Conservation (phyloP, 2,329 filamentous ascomycete genomes). For the Apiospora pterosperma region DNA sequence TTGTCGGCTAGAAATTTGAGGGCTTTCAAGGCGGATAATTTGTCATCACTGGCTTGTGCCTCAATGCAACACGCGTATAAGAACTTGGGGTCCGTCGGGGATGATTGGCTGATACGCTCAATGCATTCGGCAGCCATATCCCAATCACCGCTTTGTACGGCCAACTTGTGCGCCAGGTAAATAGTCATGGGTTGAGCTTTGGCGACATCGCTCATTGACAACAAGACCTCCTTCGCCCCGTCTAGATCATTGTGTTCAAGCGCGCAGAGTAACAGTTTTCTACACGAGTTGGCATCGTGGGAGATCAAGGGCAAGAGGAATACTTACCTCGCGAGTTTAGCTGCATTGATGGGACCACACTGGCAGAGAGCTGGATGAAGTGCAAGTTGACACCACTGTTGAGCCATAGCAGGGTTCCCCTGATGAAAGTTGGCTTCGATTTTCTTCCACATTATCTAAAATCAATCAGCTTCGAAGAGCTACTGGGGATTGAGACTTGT, state of each 20-base stretch:
- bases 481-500: not conserved
- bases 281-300: slow-evolving; percentile 31
- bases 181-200: slow-evolving; percentile 62
- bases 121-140: slow-evolving; percentile 63
- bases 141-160: slow-evolving; percentile 55
- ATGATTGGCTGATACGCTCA: slow-evolving; percentile 51
- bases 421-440: slow-evolving; percentile 58
- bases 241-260: slow-evolving; percentile 55
- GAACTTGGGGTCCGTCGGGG: slow-evolving; percentile 54
- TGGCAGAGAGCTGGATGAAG: slow-evolving; percentile 64
- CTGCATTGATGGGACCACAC: slow-evolving; percentile 62
- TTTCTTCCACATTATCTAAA: slow-evolving; percentile 76
- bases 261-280: slow-evolving; percentile 71
- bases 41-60: slow-evolving; percentile 64
- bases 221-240: slow-evolving; percentile 52
- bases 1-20: slow-evolving; percentile 59
- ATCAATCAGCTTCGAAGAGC: not conserved
- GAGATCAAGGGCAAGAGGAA: not conserved
- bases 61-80: slow-evolving; percentile 80
- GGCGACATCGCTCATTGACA: slow-evolving; percentile 54
- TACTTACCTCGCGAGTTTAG: slow-evolving; percentile 62
- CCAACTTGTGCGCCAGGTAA: slow-evolving; percentile 74
- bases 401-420: slow-evolving; percentile 50
- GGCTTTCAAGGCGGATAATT: slow-evolving; percentile 53
- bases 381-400: slow-evolving; percentile 70